These are phyloP conservation scores for Penicillium odoratum DNA, from an alignment of 495 filamentous ascomycete genomes.

Conservation along the genomic window DNA sequence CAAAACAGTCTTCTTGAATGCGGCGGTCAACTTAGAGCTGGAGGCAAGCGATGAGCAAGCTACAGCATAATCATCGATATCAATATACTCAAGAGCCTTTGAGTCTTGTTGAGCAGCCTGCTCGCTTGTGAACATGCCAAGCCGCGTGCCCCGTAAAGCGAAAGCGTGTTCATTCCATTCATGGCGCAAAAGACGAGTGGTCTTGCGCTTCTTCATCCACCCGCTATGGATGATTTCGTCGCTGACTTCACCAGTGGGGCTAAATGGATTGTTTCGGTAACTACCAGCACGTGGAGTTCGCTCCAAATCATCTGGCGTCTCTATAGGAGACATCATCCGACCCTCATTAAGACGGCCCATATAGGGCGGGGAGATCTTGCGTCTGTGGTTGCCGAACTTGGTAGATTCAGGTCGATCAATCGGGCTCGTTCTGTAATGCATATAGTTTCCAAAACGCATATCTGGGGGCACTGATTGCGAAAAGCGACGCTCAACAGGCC, in stretches of 20 bases:
- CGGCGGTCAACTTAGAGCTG: slow-evolving; percentile 76
- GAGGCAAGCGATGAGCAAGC: slow-evolving; percentile 77
- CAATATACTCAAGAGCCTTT: slow-evolving; percentile 73
- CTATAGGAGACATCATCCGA: slow-evolving; percentile 25
- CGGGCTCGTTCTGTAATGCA: slow-evolving; percentile 1
- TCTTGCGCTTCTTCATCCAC: slow-evolving; percentile 94
- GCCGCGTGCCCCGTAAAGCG: slow-evolving; percentile 76
- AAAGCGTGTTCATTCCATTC: slow-evolving; percentile 94
- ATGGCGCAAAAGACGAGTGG: slow-evolving; percentile 80
- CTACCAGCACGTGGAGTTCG: slow-evolving; percentile 29
- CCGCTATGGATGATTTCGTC: slow-evolving; percentile 65
- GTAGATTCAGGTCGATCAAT: slow-evolving; percentile 25
- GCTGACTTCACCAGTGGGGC: background rate
- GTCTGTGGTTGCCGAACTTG: slow-evolving; percentile 2
- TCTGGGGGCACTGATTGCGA: slow-evolving; percentile 92
- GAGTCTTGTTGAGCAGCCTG: slow-evolving; percentile 43
- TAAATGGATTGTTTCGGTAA: slow-evolving; percentile 25
- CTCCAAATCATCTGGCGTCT: slow-evolving; percentile 31
- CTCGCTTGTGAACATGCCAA: slow-evolving; percentile 78
- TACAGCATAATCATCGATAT: slow-evolving; percentile 94
- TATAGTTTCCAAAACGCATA: slow-evolving; percentile 59
- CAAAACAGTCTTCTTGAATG: slow-evolving; percentile 84
- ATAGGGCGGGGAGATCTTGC: background rate
- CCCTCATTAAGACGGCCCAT: slow-evolving; percentile 25
- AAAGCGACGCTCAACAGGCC: slow-evolving; percentile 65